phyloP scores from a whole-genome alignment of 345 rosid genomes.

The Durio zibethinus region DNA sequence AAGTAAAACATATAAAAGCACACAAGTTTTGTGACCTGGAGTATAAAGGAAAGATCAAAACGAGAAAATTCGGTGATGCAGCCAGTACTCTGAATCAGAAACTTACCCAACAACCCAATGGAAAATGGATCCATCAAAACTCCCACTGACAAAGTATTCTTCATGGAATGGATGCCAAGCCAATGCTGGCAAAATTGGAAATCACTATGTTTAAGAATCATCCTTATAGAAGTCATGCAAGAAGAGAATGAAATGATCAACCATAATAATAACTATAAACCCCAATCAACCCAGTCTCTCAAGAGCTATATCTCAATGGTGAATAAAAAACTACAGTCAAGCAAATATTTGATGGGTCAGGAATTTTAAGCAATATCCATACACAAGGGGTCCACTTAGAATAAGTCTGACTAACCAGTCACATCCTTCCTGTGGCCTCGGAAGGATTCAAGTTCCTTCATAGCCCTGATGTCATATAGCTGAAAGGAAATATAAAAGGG shows the following conservation, averaged over 20 bases:
- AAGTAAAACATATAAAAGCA: constrained; percentile 1
- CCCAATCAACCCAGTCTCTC: neutral
- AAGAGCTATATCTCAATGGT: neutral
- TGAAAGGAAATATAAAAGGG: constrained; percentile 22
- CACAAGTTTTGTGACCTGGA: neutral
- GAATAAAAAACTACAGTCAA: neutral
- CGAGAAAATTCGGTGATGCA: neutral
- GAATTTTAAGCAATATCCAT: neutral
- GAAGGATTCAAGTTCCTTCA: constrained; percentile 99
- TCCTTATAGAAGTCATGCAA: neutral
- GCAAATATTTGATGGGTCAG: neutral
- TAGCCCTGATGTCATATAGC: constrained; percentile 96
- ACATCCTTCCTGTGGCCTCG: constrained; percentile 95
- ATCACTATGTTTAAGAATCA: constrained; percentile 1
- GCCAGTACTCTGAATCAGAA: constrained; percentile 8
- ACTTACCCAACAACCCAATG: constrained; percentile 96
- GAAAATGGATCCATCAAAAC: constrained; percentile 85
- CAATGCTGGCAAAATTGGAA: constrained; percentile 52
- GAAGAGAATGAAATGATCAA: constrained; percentile 8
- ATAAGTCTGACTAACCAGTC: constrained; percentile 59
- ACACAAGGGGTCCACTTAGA: neutral
- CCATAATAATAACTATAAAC: constrained; percentile 9
- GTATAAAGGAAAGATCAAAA: neutral
- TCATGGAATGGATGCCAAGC: constrained; percentile 99
- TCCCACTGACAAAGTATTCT: constrained; percentile 97